Evolutionary conservation across 345 rosid genomes (phyloP), one percentile per base, ranked within the genome.

Genomic region (Syzygium grande): DNA sequence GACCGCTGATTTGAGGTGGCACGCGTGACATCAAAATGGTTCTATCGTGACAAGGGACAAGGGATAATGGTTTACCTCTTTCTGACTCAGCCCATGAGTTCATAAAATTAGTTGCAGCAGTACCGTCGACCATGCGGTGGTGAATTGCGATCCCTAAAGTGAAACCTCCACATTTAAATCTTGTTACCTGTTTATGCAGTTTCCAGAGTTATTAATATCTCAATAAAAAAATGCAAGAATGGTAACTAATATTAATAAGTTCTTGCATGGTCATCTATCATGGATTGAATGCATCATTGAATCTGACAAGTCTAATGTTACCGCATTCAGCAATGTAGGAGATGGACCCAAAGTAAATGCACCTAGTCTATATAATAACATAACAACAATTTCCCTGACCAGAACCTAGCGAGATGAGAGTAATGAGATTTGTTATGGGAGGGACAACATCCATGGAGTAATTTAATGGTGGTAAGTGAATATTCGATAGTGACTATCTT

Each of bases 51-150:
- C 30, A 68, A 68, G 79, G 79, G 13, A 68, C 16, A 2, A n/a
- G 13, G 41, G 79, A 68, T 5, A 68, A 27, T 15, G 79, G 30
- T 51, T 15, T 84, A n/a, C 65, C 86, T 84, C 88, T 87, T 52
- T 89, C 90, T 46, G 92, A 58, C 88, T 93, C 95, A 29, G 92
- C 89, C 55, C 93, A 51, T 73, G 95, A 90, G 88, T 87, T 89
- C 46, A 89, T 93, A 84, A 94, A 90, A 63, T 92, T 93, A 88
- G 93, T 88, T 59, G 93, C 93, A 15, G 95, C 93, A 85, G 85
- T 91, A 46, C 96, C 96, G 89, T 94, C 97, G 86, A 92, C 92
- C 1, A 92, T 78, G 2, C 95, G 87, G 87, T 94, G 97, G 63
- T 94, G 89, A 30, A 94, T 90, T 43, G 93, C 91, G 89, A 94